phyloP scores from a whole-genome alignment of 169 alveolate species.

The Cryptosporidium sp. region DNA sequence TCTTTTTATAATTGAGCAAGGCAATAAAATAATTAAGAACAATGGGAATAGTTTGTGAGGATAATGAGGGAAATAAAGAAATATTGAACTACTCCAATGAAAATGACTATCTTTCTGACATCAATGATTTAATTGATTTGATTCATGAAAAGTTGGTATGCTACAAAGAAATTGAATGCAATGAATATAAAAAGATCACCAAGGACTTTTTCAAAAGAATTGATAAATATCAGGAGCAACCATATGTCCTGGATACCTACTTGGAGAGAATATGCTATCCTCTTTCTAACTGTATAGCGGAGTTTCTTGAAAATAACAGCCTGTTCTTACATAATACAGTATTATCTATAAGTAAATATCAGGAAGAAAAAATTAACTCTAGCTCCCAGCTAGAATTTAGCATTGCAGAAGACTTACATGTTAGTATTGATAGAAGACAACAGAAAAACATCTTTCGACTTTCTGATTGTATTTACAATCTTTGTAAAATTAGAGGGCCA shows the following conservation, averaged over 20 bases:
- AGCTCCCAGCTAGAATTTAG: neutral
- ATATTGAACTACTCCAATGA: constrained; percentile 26
- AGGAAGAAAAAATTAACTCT: neutral
- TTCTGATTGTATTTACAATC: constrained; percentile 44
- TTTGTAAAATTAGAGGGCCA: constrained; percentile 65
- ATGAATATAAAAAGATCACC: constrained; percentile 20
- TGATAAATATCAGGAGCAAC: constrained; percentile 61
- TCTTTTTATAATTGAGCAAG: neutral
- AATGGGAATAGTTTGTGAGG: constrained; percentile 6
- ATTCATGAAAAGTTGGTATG: neutral
- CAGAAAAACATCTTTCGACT: constrained; percentile 32
- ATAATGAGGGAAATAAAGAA: neutral
- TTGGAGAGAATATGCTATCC: constrained; percentile 45
- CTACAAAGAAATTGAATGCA: constrained; percentile 18
- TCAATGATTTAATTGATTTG: constrained; percentile 6
- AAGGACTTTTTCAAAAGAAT: constrained; percentile 1
- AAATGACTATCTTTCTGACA: constrained; percentile 42
- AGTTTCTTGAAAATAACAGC: neutral
- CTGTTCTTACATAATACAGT: constrained; percentile 14
- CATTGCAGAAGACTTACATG: neutral
- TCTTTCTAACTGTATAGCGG: constrained; percentile 19
- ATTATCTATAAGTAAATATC: neutral
- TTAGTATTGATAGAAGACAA: neutral
- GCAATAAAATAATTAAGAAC: neutral
- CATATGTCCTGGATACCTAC: constrained; percentile 51